Conservation (phyloP, 129 eudicot genomes). For the Calendula officinalis region DNA sequence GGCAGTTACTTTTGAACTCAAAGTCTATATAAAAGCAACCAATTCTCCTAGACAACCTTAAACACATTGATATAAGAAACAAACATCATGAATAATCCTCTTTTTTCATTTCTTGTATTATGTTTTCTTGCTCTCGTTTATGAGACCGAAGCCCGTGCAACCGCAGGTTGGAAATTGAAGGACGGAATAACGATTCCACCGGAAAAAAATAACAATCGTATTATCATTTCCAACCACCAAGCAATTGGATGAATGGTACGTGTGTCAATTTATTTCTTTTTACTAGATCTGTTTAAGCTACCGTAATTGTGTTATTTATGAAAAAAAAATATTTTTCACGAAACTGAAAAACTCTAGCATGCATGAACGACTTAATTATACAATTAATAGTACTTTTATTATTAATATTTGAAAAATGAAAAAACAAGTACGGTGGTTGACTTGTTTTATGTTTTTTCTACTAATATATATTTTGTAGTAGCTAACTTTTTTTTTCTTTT, state of each 20-base stretch:
- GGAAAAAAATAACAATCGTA: constrained; percentile 40
- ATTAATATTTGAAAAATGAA: too few relatives aligned
- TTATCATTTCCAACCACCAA: constrained; percentile 80
- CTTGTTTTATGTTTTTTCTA: neutral
- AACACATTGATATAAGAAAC: constrained; percentile 11
- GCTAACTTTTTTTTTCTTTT: neutral
- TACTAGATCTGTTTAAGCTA: too few relatives aligned
- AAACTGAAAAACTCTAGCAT: too few relatives aligned
- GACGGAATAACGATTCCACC: constrained; percentile 3
- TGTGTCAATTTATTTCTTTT: neutral
- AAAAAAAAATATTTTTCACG: too few relatives aligned
- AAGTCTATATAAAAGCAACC: constrained; percentile 30
- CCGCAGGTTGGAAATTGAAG: constrained; percentile 14
- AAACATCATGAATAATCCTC: constrained; percentile 4
- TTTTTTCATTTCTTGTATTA: constrained; percentile 21
- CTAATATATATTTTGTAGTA: neutral
- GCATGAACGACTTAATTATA: too few relatives aligned
- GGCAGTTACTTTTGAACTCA: constrained; percentile 24
- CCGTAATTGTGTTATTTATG: neutral
- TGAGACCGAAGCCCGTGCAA: neutral
- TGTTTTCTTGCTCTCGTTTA: constrained; percentile 11
- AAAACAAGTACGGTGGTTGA: too few relatives aligned
- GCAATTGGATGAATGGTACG: constrained; percentile 74
- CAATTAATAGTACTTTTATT: too few relatives aligned
- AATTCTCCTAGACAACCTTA: constrained; percentile 25